Percentiles rank a stretch among this genome's conserved stretches.
Evolutionary conservation across 1,284 basidiomycete species (phyloP).

Genomic region (Cryptococcus hybrid): DNA sequence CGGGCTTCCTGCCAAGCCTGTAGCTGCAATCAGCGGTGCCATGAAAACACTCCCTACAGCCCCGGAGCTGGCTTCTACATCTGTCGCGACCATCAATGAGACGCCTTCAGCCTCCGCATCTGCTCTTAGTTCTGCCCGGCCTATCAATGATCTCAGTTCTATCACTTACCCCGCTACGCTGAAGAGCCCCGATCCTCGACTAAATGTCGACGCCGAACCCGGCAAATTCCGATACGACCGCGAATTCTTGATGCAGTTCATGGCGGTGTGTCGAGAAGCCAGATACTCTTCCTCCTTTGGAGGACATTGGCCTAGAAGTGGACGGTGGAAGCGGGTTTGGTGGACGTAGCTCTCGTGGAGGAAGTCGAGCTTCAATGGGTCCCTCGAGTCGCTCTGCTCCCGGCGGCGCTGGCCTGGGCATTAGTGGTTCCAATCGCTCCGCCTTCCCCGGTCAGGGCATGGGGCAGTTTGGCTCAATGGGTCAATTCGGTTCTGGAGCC

Average conservation of each 20-base stretch:
- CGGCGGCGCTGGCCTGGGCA: conserved; percentile 34
- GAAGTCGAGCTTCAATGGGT: conserved; percentile 51
- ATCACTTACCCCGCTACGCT: conserved; percentile 83
- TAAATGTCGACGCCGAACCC: conserved; percentile 75
- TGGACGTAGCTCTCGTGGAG: conserved; percentile 30
- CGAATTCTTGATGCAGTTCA: conserved; percentile 97
- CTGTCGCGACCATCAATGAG: conserved; percentile 26
- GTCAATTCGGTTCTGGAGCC: conserved; percentile 63
- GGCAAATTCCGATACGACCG: conserved; percentile 98
- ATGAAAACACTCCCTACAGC: conserved; percentile 58
- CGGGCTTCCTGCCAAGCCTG: conserved; percentile 48
- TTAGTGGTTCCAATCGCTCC: conserved; percentile 47
- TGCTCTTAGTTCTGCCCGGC: conserved; percentile 68
- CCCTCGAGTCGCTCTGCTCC: conserved; percentile 52
- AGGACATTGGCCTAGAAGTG: conserved; percentile 87
- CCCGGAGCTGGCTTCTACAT: conserved; percentile 61
- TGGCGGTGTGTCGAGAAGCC: conserved; percentile 96
- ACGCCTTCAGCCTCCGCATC: conserved; percentile 54
- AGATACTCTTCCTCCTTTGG: conserved; percentile 80
- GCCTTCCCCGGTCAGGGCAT: conserved; percentile 50
- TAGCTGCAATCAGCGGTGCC: conserved; percentile 35
- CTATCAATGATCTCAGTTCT: conserved; percentile 76
- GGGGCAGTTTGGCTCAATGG: conserved; percentile 62
- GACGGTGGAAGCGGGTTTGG: conserved; percentile 61
- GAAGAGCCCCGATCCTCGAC: conserved; percentile 76